phyloP scores from a whole-genome alignment of 768 basidiomycete genomes.

The Lactarius psammicola region DNA sequence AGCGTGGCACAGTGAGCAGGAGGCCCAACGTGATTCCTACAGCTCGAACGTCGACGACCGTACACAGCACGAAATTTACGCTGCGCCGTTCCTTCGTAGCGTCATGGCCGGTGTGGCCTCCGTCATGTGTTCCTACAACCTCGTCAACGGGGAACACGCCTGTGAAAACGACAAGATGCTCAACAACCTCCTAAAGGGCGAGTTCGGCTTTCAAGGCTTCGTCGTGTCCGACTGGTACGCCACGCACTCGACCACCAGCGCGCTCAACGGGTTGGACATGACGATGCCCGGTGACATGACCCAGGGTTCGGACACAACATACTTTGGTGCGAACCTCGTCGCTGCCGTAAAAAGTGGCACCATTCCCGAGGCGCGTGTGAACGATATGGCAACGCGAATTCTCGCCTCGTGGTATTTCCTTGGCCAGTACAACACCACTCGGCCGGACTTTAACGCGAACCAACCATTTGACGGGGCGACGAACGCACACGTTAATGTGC shows the following conservation, averaged over 20 bases:
- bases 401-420: slow-evolving; percentile 68
- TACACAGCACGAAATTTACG: slow-evolving; percentile 74
- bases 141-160: slow-evolving; percentile 67
- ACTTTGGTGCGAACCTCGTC: slow-evolving; percentile 66
- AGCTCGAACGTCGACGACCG: slow-evolving; percentile 76
- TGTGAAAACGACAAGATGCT: slow-evolving; percentile 71
- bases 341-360: slow-evolving; percentile 67
- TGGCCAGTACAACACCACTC: slow-evolving; percentile 60
- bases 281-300: slow-evolving; percentile 58
- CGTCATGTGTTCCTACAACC: slow-evolving; percentile 77
- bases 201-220: slow-evolving; percentile 76
- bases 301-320: slow-evolving; percentile 47
- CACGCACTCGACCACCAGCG: slow-evolving; percentile 59
- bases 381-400: slow-evolving; percentile 84
- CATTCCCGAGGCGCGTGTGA: slow-evolving; percentile 60
- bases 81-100: slow-evolving; percentile 65
- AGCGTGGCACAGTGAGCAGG: slow-evolving; percentile 55
- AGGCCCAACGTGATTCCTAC: slow-evolving; percentile 52
- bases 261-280: slow-evolving; percentile 63
- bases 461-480: slow-evolving; percentile 46
- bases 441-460: slow-evolving; percentile 71
- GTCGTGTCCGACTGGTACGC: slow-evolving; percentile 78
- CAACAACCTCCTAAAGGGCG: slow-evolving; percentile 69
- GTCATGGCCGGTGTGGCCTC: slow-evolving; percentile 72
- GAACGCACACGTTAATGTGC: slow-evolving; percentile 67